Base-by-base conservation (phyloP, 768 basidiomycete genomes). In the Ramaria sp. region DNA sequence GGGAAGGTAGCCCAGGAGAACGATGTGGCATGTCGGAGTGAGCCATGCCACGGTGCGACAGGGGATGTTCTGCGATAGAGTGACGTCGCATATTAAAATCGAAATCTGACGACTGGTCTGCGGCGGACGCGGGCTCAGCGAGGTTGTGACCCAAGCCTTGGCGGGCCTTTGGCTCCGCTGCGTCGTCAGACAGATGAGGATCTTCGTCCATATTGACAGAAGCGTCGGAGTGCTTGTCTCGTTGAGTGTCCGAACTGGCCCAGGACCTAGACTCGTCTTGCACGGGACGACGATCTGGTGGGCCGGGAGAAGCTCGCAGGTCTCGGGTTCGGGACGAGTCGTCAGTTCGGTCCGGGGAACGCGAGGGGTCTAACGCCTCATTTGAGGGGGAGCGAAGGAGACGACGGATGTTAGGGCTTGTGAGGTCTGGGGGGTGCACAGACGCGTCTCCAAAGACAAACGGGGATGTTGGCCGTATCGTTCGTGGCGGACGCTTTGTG, bases 391-490 rank as follows among this genome's bases (percentile, higher is more conserved):
- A 78, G 52, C 78, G 82, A 47, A 84, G 69, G 33, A 84, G 70
- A 60, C 79, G 83, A 59, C 82, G 79, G 42, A 60, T 39, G 33
- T 57, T 47, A 15, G 65, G 60, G 59, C 62, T 67, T 22, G 51
- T 24, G 15, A 49, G 53, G n/a, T 61, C 59, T 51, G 58, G 33
- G 19, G 69, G 64, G 54, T 65, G 66, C 10, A 62, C 53, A 15
- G 80, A 79, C 15, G 83, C 80, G 63, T 87, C 83, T 53, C 85
- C 84, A 67, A 85, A 86, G 60, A 82, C 79, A 68, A 80, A 88
- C 24, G 84, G 80, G 11, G 87, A 82, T 20, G 76, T 66, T 13
- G 85, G 82, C 10, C 83, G 81, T 42, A 79, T 75, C 49, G 77
- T 76, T 48, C 69, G 64, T 49, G 70, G 63, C 48, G 64, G 68